Percentiles rank a stretch among this genome's conserved stretches.
phyloP scores from a whole-genome alignment of 257 asterid genomes.

The Scutellaria baicalensis region DNA sequence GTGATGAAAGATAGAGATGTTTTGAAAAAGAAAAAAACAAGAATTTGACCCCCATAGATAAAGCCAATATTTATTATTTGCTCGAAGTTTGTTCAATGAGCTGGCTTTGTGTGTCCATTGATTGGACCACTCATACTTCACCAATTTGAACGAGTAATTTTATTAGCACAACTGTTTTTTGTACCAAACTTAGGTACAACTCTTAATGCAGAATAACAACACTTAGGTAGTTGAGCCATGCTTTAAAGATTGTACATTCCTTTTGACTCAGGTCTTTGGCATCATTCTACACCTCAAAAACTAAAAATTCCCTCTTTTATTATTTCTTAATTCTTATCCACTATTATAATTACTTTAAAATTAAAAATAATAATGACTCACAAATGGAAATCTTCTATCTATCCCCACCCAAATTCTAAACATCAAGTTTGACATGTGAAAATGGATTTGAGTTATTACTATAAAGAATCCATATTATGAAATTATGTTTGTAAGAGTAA shows the following conservation, averaged over 20 bases:
- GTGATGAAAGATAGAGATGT: not conserved
- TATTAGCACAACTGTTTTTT: not conserved
- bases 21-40: not conserved
- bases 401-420: too few species aligned
- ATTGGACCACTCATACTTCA: constrained; percentile 17
- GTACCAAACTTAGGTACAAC: constrained; percentile 10
- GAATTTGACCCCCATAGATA: not conserved
- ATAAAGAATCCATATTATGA: too few species aligned
- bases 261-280: constrained; percentile 18
- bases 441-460: too few species aligned
- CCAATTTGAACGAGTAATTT: not conserved
- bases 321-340: not conserved
- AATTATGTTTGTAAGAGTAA: too few species aligned
- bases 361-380: too few species aligned
- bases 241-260: constrained; percentile 24
- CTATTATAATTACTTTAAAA: too few species aligned
- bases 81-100: constrained; percentile 10
- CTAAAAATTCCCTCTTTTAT: not conserved
- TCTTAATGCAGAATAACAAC: constrained; percentile 16
- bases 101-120: constrained; percentile 11
- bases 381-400: too few species aligned
- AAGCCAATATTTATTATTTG: not conserved
- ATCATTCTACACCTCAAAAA: not conserved
- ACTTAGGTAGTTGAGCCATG: not conserved
- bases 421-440: too few species aligned